These are phyloP conservation scores for Gremmenia infestans DNA, from an alignment of 2,329 filamentous ascomycete genomes.

Conservation along the genomic window DNA sequence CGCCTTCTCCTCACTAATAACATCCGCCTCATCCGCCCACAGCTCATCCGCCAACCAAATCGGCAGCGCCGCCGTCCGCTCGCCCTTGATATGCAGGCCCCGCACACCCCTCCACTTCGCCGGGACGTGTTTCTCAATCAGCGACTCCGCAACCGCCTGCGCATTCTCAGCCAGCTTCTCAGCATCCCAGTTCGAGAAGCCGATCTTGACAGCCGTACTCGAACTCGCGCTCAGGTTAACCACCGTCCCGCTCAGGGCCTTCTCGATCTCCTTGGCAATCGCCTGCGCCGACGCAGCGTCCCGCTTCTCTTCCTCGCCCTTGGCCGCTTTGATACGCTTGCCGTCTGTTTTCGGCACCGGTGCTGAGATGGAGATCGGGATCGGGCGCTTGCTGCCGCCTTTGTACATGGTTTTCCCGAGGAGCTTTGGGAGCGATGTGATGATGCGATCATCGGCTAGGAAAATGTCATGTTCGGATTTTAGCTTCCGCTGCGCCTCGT, in stretches of 20 bases:
- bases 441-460: conserved; percentile 83
- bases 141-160: conserved; percentile 59
- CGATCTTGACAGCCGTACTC: conserved; percentile 77
- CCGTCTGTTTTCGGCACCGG: conserved; percentile 56
- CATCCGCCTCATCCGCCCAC: conserved; percentile 74
- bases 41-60: conserved; percentile 91
- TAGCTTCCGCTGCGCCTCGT: conserved; percentile 80
- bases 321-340: conserved; percentile 53
- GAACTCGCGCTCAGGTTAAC: conserved; percentile 75
- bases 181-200: conserved; percentile 66
- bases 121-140: conserved; percentile 76
- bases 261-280: conserved; percentile 76
- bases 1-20: conserved; percentile 54
- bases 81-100: conserved; percentile 83
- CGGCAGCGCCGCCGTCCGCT: conserved; percentile 76
- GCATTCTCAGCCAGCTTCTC: conserved; percentile 79
- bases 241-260: conserved; percentile 69
- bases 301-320: conserved; percentile 43
- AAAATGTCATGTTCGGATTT: conserved; percentile 87
- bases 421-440: conserved; percentile 64
- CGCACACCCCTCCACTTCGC: conserved; percentile 85
- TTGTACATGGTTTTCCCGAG: conserved; percentile 95
- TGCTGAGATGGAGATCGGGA: conserved; percentile 69
- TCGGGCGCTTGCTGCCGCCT: conserved; percentile 69
- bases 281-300: conserved; percentile 41